Percentiles rank a stretch among this genome's conserved stretches.
Evolutionary conservation across 306 rosid species (phyloP).

Genomic region (Argentina anserina): DNA sequence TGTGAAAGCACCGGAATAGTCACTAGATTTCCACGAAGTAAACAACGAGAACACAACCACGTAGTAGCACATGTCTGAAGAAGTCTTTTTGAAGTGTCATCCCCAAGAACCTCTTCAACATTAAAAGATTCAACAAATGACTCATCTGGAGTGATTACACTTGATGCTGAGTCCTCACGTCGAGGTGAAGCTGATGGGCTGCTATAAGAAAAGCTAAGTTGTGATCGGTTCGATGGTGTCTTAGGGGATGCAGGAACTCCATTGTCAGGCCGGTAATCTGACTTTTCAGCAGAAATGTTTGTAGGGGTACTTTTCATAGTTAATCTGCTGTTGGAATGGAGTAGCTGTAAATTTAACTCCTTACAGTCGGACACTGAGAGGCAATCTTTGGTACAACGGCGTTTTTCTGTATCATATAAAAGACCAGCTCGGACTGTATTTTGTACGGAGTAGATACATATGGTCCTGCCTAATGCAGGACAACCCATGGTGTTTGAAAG

Average conservation of each 20-base stretch:
- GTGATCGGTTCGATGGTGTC: conserved; percentile 63
- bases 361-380: conserved; percentile 45
- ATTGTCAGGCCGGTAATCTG: conserved; percentile 32
- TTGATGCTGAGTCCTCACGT: conserved; percentile 35
- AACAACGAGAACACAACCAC: conserved; percentile 53
- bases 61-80: conserved; percentile 46
- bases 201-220: conserved; percentile 30
- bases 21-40: conserved; percentile 71
- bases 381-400: conserved; percentile 24
- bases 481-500: conserved; percentile 71
- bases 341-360: conserved; percentile 61
- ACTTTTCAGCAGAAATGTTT: conserved; percentile 31
- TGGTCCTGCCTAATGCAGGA: conserved; percentile 49
- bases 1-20: conserved; percentile 56
- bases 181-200: conserved; percentile 41
- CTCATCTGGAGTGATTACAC: conserved; percentile 31
- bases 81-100: conserved; percentile 49
- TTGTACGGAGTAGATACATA: conserved; percentile 49
- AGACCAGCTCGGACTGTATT: conserved; percentile 28
- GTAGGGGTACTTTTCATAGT: conserved; percentile 27
- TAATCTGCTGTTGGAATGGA: conserved; percentile 34
- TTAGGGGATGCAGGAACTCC: conserved; percentile 53
- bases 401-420: conserved; percentile 32
- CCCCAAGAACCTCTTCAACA: conserved; percentile 47
- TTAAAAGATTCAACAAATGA: conserved; percentile 38